phyloP scores from a whole-genome alignment of 1,284 basidiomycete species.

The Cryptococcus sp. region DNA sequence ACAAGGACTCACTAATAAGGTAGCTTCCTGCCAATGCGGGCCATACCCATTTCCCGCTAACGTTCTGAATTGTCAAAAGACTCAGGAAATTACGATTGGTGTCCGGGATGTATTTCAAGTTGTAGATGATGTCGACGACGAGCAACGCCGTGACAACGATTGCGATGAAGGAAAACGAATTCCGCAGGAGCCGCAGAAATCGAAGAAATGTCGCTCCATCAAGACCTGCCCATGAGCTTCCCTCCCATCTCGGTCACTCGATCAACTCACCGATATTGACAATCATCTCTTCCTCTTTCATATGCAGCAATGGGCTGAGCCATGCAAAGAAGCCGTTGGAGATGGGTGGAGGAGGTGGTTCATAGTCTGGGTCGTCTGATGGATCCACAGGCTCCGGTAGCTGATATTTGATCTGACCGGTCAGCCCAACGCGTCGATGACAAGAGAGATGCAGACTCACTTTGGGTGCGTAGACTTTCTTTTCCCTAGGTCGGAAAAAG shows the following conservation, averaged over 20 bases:
- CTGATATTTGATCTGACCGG: conserved; percentile 67
- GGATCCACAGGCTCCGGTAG: conserved; percentile 25
- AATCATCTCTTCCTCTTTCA: conserved; percentile 80
- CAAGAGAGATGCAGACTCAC: conserved; percentile 49
- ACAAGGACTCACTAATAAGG: conserved; percentile 54
- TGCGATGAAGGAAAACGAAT: conserved; percentile 60
- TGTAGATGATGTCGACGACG: conserved; percentile 58
- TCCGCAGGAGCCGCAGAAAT: conserved; percentile 78
- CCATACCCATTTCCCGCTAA: conserved; percentile 62
- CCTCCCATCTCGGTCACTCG: not conserved
- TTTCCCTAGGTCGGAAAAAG: conserved; percentile 70
- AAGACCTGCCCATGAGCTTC: conserved; percentile 50
- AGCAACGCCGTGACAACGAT: conserved; percentile 66
- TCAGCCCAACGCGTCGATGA: not conserved
- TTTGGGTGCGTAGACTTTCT: conserved; percentile 49
- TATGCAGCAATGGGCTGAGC: conserved; percentile 77
- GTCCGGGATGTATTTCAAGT: conserved; percentile 56
- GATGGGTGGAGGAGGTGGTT: conserved; percentile 53
- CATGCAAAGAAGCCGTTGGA: conserved; percentile 78
- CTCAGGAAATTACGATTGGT: conserved; percentile 56
- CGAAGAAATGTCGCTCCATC: conserved; percentile 91
- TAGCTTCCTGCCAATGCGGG: conserved; percentile 71
- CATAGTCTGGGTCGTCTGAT: conserved; percentile 37
- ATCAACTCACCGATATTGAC: conserved; percentile 78
- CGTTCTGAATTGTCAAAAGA: conserved; percentile 72